phyloP scores from a whole-genome alignment of 257 asterid species.

The Perilla frutescens region DNA sequence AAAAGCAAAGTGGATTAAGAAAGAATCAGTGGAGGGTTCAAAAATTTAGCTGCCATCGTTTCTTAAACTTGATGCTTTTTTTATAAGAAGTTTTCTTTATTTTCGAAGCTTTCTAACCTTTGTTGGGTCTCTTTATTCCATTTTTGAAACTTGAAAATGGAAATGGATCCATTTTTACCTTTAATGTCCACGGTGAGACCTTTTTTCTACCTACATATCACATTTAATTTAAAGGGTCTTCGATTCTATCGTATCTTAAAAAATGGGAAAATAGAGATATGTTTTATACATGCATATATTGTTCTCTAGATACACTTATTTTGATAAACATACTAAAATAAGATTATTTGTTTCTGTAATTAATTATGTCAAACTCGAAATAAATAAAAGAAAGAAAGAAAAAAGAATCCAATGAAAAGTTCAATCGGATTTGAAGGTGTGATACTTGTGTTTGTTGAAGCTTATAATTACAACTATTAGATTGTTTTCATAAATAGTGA shows the following conservation, averaged over 20 bases:
- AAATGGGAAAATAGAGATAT: too few species aligned
- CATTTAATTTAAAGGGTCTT: slow-evolving; percentile 12
- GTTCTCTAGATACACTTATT: too few species aligned
- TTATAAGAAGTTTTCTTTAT: background rate
- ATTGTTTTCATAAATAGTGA: background rate
- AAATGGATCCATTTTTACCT: slow-evolving; percentile 8
- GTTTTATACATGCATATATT: too few species aligned
- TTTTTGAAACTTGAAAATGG: slow-evolving; percentile 17
- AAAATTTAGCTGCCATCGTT: background rate
- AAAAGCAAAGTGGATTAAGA: slow-evolving; percentile 11
- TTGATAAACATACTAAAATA: too few species aligned
- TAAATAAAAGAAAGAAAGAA: background rate
- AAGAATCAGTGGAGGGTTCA: slow-evolving; percentile 15
- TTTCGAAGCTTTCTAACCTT: background rate
- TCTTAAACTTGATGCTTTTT: slow-evolving; percentile 23
- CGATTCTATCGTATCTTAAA: background rate
- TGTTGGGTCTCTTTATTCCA: slow-evolving; percentile 31
- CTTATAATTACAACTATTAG: background rate
- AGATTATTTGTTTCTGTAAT: too few species aligned
- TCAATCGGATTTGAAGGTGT: background rate
- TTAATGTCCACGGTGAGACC: background rate
- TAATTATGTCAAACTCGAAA: background rate
- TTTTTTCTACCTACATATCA: background rate
- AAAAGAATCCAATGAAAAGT: slow-evolving; percentile 15
- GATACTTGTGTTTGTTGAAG: slow-evolving; percentile 5